A percentile compares a stretch with the other conserved stretches of the same genome.
Evolutionary conservation across 805 yeast species (phyloP).

Genomic region (Saturnispora quitensis): DNA sequence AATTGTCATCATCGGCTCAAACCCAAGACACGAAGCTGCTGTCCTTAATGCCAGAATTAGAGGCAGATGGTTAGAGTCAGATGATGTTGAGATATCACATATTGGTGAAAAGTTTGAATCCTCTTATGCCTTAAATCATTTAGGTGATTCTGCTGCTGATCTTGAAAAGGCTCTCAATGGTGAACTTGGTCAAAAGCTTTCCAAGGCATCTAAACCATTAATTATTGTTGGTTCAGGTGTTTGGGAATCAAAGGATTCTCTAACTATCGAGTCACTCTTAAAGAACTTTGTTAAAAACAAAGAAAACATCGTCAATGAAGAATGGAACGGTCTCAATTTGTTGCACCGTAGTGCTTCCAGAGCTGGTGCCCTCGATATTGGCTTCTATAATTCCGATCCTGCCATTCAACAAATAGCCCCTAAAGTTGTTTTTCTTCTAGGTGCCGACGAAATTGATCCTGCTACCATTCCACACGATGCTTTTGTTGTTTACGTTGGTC

Average conservation of each 20-base stretch:
- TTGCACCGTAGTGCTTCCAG: conserved; percentile 84
- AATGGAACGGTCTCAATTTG: conserved; percentile 76
- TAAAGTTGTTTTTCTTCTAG: conserved; percentile 69
- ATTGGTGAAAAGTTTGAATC: conserved; percentile 74
- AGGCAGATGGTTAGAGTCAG: conserved; percentile 63
- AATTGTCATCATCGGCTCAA: conserved; percentile 72
- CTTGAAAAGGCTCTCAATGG: conserved; percentile 56
- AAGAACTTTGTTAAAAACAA: conserved; percentile 51
- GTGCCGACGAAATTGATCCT: conserved; percentile 72
- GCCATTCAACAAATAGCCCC: conserved; percentile 44
- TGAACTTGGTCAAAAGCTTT: conserved; percentile 56
- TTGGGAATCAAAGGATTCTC: conserved; percentile 56
- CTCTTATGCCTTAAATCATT: conserved; percentile 55
- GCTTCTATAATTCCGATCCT: conserved; percentile 48
- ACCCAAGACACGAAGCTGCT: conserved; percentile 87
- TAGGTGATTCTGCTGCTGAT: conserved; percentile 53
- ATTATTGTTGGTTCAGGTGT: conserved; percentile 78
- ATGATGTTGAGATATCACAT: conserved; percentile 53
- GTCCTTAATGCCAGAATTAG: conserved; percentile 78
- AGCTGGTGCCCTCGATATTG: conserved; percentile 78
- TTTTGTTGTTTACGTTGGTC: conserved; percentile 84
- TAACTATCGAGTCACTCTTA: conserved; percentile 48
- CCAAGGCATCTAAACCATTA: conserved; percentile 62
- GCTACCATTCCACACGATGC: conserved; percentile 73
- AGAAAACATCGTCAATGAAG: conserved; percentile 52